These are phyloP conservation scores for Mycena chlorophos DNA, from an alignment of 768 basidiomycete species.

Conservation along the genomic window DNA sequence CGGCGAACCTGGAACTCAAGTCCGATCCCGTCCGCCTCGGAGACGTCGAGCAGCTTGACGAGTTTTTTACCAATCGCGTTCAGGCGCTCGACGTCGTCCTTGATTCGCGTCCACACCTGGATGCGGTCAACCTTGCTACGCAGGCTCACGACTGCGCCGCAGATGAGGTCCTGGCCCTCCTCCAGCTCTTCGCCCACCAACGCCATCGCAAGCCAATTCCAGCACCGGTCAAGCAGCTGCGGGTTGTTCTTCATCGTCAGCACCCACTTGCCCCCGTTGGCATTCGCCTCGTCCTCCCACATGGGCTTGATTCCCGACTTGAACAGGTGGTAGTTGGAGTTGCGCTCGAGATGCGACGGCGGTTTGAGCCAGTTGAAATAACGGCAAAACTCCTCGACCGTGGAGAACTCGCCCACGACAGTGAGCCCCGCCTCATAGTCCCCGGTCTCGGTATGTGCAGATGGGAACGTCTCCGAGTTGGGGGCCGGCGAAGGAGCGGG, in stretches of 20 bases:
- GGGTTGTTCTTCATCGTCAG: conserved; percentile 89
- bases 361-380: conserved; percentile 95
- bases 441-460: conserved; percentile 56
- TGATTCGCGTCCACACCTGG: conserved; percentile 86
- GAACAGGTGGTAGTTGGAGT: conserved; percentile 95
- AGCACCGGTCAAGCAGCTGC: conserved; percentile 77
- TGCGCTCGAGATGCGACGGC: conserved; percentile 83
- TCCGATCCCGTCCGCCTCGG: conserved; percentile 80
- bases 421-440: conserved; percentile 87
- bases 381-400: conserved; percentile 87
- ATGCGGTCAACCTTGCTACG: conserved; percentile 87
- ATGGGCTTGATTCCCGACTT: conserved; percentile 93
- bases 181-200: conserved; percentile 84
- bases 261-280: conserved; percentile 93
- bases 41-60: conserved; percentile 79
- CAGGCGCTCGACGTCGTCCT: conserved; percentile 82
- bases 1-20: conserved; percentile 83
- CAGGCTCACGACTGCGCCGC: conserved; percentile 84
- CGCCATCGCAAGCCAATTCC: conserved; percentile 90
- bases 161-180: conserved; percentile 71
- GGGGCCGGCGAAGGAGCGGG: conserved; percentile 24
- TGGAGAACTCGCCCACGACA: conserved; percentile 86
- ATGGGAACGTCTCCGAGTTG: conserved; percentile 27
- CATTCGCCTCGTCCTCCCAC: conserved; percentile 96
- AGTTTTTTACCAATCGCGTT: conserved; percentile 84